These are phyloP conservation scores for Periglandula ipomoeae DNA, from an alignment of 2,329 filamentous ascomycete species.

Conservation along the genomic window DNA sequence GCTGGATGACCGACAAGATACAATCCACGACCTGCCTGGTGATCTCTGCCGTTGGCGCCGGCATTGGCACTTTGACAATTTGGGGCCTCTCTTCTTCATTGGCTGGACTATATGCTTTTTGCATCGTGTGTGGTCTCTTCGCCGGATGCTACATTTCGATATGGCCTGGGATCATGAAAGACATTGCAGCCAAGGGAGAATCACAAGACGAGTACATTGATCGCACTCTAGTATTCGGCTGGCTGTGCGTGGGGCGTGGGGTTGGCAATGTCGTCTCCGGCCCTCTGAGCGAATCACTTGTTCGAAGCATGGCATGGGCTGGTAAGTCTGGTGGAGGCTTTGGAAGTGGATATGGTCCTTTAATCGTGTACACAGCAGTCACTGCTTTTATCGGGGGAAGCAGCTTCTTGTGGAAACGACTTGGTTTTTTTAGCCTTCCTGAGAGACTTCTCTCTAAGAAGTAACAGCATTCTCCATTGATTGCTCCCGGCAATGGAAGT, in stretches of 20 bases:
- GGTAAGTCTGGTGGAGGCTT: constrained; percentile 32
- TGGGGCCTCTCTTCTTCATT: constrained; percentile 47
- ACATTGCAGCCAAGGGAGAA: constrained; percentile 21
- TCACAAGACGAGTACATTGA: constrained; percentile 21
- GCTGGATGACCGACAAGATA: constrained; percentile 40
- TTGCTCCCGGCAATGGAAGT: too few relatives aligned
- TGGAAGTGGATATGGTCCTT: constrained; percentile 39
- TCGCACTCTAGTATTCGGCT: constrained; percentile 42
- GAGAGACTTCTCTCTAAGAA: too few relatives aligned
- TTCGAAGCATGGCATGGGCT: constrained; percentile 33
- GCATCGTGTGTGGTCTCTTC: constrained; percentile 54
- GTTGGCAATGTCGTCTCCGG: constrained; percentile 48
- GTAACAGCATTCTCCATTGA: too few relatives aligned
- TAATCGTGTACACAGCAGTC: constrained; percentile 47
- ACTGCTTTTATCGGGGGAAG: too few relatives aligned
- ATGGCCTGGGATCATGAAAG: constrained; percentile 44
- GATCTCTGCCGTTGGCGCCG: constrained; percentile 44
- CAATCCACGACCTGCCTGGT: constrained; percentile 39
- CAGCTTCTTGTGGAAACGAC: too few relatives aligned
- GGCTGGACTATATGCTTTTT: constrained; percentile 46
- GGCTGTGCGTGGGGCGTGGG: constrained; percentile 45
- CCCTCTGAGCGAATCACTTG: constrained; percentile 40
- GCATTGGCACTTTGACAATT: constrained; percentile 42
- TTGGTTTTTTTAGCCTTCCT: too few relatives aligned
- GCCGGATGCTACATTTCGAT: constrained; percentile 50